Evolutionary conservation across 2,329 filamentous ascomycete genomes (phyloP).

Genomic region (Arthrobotrys pseudoclavata): DNA sequence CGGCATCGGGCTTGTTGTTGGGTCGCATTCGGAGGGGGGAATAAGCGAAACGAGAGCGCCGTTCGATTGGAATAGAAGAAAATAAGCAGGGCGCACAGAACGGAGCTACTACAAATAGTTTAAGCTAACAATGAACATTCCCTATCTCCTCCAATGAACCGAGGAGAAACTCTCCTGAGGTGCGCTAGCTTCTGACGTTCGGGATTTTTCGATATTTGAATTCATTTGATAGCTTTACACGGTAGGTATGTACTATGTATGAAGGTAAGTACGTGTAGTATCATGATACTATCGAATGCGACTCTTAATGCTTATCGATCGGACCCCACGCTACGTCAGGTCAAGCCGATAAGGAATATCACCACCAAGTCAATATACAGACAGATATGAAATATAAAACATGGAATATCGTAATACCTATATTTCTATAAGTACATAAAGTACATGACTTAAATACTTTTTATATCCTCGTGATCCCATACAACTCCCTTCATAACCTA

Average conservation of each 20-base stretch:
- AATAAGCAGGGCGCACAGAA: background rate
- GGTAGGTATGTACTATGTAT: too few species aligned
- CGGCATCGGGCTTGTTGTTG: slow-evolving; percentile 19
- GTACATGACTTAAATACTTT: too few species aligned
- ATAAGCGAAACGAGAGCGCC: background rate
- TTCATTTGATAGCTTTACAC: too few species aligned
- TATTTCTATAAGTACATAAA: too few species aligned
- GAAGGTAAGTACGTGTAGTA: background rate
- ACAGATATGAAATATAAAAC: background rate
- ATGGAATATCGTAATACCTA: background rate
- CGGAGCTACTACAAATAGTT: slow-evolving; percentile 3
- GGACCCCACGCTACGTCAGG: background rate
- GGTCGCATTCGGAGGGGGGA: slow-evolving; percentile 20
- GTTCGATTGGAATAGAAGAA: background rate
- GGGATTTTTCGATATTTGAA: too few species aligned
- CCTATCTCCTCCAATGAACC: slow-evolving; percentile 35
- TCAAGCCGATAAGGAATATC: background rate
- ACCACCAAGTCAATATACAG: too few species aligned
- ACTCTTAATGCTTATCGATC: background rate
- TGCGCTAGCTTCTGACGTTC: slow-evolving; percentile 29
- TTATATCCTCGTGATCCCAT: too few species aligned
- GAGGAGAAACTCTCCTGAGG: slow-evolving; percentile 48
- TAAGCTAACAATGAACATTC: background rate
- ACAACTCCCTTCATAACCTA: too few species aligned
- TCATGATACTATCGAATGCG: slow-evolving; percentile 6